Evolutionary conservation across 2,329 filamentous ascomycete genomes (phyloP).

Genomic region (Exophiala mesophila): DNA sequence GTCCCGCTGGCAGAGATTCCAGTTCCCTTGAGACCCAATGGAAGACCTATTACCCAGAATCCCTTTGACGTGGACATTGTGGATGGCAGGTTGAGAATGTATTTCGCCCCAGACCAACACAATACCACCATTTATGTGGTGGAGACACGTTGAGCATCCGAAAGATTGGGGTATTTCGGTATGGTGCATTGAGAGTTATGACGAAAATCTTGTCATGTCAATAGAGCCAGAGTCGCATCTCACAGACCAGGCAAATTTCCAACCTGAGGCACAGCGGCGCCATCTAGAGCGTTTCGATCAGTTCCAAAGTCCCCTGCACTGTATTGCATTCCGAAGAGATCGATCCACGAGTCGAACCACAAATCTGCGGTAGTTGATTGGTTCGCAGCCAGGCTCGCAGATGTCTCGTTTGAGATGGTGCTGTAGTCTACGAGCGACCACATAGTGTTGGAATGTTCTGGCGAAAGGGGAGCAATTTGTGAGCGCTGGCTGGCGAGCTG

Average conservation of each 20-base stretch:
- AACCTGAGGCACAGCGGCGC: no score
- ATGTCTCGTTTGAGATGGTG: slow-evolving; percentile 8
- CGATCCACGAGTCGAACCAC: slow-evolving; percentile 6
- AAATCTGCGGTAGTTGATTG: background rate
- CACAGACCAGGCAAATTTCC: no score
- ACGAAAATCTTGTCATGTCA: no score
- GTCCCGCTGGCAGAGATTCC: slow-evolving; percentile 44
- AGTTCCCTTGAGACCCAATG: slow-evolving; percentile 39
- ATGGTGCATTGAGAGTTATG: no score
- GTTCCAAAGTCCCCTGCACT: background rate
- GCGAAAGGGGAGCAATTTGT: slow-evolving; percentile 3
- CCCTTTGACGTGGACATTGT: slow-evolving; percentile 45
- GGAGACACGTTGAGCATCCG: slow-evolving; percentile 32
- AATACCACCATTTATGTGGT: slow-evolving; percentile 46
- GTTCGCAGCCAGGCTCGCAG: background rate
- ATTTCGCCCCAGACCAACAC: slow-evolving; percentile 46
- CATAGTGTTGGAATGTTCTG: background rate
- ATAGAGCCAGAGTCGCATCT: no score
- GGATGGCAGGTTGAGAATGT: slow-evolving; percentile 43
- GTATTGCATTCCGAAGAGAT: slow-evolving; percentile 2
- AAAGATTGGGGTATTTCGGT: no score
- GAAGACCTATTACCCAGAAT: slow-evolving; percentile 44
- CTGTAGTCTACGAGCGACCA: slow-evolving; percentile 14
- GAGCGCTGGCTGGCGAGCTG: background rate
- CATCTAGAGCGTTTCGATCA: background rate